Evolutionary conservation across 306 rosid genomes (phyloP), one percentile per base, ranked within the genome.

Genomic region (Rubus parviflorus): DNA sequence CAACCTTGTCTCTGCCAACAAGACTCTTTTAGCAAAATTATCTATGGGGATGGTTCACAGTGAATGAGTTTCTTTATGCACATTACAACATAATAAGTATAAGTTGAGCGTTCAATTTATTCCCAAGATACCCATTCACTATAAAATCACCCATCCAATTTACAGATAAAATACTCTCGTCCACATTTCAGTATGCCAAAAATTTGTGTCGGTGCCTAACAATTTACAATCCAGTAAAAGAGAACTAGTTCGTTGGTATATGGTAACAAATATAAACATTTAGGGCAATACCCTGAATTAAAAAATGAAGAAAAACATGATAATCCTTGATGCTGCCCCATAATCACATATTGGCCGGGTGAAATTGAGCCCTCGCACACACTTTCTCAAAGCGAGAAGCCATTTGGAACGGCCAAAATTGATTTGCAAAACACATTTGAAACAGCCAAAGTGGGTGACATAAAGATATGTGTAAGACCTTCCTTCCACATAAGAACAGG

Each of bases 291-390:
- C 70, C 60, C 78, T 30, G 78, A 46, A 74, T 61, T 45, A 1
- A 46, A 60, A 74, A 60, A 74, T 19, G 38, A 45, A 3, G 9
- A 19, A 25, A 13, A 61, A 35, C 70, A 74, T 1, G 58, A 19
- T 45, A 45, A 30, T 40, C 60, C 70, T 30, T 16, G 60, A 74
- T 41, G 25, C 35, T 74, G 38, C n/a, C 78, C 70, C 60, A 58
- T 30, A 60, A 61, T 74, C 58, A 46, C 45, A 8, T 46, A 61
- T 61, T 61, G 78, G 47, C 70, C 3, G 20, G 70, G 60, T 61
- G 78, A 74, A 61, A 46, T 25, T 61, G 70, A 74, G 37, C n/a
- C 70, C 78, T 58, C 11, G 35, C 70, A 74, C 68, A 74, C 45
- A 60, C 6, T 14, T 46, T 30, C 8, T 43, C 8, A n/a, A 61